Percentiles rank a stretch among this genome's conserved stretches.
Conservation (phyloP, 2,329 filamentous ascomycete genomes). For the Aureobasidium subglaciale region DNA sequence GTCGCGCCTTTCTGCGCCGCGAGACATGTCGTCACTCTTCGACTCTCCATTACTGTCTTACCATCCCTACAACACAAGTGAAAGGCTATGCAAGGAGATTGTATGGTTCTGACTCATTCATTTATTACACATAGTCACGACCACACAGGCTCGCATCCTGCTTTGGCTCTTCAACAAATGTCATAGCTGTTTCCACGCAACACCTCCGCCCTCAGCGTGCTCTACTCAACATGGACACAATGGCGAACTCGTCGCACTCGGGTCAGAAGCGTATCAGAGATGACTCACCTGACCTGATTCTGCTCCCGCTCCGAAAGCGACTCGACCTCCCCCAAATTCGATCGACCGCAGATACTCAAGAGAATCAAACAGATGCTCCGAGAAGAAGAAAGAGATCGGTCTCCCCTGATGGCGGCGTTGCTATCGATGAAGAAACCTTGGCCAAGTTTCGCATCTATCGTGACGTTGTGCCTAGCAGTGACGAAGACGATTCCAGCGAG, state of each 20-base stretch:
- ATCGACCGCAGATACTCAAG: too few species aligned
- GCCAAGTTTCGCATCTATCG: not conserved
- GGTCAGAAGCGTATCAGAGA: not conserved
- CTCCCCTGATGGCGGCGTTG: not conserved
- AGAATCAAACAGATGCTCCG: too few species aligned
- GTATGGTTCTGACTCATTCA: too few species aligned
- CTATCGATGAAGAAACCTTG: not conserved
- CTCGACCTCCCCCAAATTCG: not conserved
- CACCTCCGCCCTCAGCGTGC: not conserved
- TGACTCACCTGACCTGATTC: not conserved
- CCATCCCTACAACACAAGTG: too few species aligned
- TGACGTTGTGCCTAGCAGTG: not conserved
- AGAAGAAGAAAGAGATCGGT: too few species aligned
- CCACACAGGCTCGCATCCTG: not conserved
- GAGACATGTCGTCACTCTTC: too few species aligned
- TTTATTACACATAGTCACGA: too few species aligned
- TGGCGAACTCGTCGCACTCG: too few species aligned
- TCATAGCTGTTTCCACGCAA: not conserved
- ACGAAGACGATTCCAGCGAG: not conserved
- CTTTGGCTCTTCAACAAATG: not conserved
- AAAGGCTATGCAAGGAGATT: too few species aligned
- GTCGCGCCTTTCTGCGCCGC: too few species aligned
- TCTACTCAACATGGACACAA: not conserved
- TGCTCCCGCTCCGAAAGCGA: not conserved
- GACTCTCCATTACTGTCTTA: too few species aligned